Evolutionary conservation across 148 eudicot genomes (phyloP).

Genomic region (Chenopodium album): DNA sequence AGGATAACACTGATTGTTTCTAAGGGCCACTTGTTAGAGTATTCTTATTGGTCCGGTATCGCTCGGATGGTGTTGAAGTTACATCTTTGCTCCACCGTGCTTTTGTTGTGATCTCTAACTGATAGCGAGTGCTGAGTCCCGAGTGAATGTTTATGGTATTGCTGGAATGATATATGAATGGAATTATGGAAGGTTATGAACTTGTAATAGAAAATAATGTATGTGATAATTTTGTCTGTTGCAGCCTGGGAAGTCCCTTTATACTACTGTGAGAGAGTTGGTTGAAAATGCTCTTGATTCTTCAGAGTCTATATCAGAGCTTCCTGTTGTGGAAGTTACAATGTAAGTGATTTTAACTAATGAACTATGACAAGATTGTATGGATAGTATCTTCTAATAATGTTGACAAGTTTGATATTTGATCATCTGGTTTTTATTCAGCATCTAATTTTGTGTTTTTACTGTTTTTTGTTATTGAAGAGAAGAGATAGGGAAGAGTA

Average conservation of each 20-base stretch:
- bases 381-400: too few species aligned
- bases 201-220: background rate
- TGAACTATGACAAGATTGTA: background rate
- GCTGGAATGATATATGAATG: background rate
- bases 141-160: too few species aligned
- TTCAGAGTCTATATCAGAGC: conserved; percentile 87
- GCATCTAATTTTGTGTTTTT: conserved; percentile 10
- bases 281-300: conserved; percentile 98
- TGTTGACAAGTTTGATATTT: conserved; percentile 6
- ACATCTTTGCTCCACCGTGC: too few species aligned
- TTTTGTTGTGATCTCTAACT: too few species aligned
- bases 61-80: too few species aligned
- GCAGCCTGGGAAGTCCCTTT: conserved; percentile 90
- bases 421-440: background rate
- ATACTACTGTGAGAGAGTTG: conserved; percentile 96
- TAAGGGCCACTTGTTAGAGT: too few species aligned
- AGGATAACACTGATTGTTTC: too few species aligned
- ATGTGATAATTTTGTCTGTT: conserved; percentile 10
- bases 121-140: too few species aligned
- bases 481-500: conserved; percentile 87
- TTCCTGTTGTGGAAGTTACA: conserved; percentile 78
- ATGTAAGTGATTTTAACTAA: conserved; percentile 49
- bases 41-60: too few species aligned
- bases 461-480: conserved; percentile 38
- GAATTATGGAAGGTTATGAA: background rate